These are phyloP conservation scores for Basidioascus undulatus DNA, from an alignment of 768 basidiomycete species.

Conservation along the genomic window DNA sequence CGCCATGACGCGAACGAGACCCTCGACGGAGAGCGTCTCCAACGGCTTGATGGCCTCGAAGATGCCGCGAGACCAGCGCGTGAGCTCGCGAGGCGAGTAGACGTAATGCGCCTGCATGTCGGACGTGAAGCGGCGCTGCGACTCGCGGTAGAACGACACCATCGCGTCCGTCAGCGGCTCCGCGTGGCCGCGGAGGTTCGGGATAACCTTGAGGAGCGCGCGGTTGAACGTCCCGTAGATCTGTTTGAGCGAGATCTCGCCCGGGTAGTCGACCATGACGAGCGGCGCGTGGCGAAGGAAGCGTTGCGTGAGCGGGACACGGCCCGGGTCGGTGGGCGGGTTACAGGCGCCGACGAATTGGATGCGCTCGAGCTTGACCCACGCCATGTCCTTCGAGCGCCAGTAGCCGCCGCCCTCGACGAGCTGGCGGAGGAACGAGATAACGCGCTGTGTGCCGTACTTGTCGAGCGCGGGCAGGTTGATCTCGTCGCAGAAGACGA, in stretches of 20 bases:
- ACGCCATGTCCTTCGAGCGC: constrained; percentile 78
- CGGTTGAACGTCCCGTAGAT: constrained; percentile 97
- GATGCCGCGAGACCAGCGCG: constrained; percentile 88
- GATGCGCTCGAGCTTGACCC: constrained; percentile 95
- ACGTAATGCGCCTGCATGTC: constrained; percentile 97
- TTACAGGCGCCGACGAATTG: constrained; percentile 99
- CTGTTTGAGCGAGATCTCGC: constrained; percentile 84
- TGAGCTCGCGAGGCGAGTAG: constrained; percentile 95
- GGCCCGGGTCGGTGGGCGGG: constrained; percentile 94
- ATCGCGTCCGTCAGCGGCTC: constrained; percentile 92
- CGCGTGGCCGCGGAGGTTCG: constrained; percentile 72
- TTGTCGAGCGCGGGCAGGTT: constrained; percentile 90
- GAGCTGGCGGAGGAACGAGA: constrained; percentile 90
- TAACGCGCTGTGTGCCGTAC: constrained; percentile 94
- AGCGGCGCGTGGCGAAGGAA: constrained; percentile 94
- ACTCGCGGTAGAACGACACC: constrained; percentile 84
- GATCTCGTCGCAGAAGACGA: constrained; percentile 99
- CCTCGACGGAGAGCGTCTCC: constrained; percentile 80
- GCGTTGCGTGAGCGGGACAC: constrained; percentile 89
- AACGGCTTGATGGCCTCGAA: constrained; percentile 89
- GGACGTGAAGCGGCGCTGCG: constrained; percentile 81
- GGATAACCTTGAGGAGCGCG: constrained; percentile 81
- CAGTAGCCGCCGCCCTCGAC: constrained; percentile 89
- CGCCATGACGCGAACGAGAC: constrained; percentile 88
- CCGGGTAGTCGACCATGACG: constrained; percentile 98